These are phyloP conservation scores for Fragaria nilgerrensis DNA, from an alignment of 306 rosid genomes.

Conservation along the genomic window DNA sequence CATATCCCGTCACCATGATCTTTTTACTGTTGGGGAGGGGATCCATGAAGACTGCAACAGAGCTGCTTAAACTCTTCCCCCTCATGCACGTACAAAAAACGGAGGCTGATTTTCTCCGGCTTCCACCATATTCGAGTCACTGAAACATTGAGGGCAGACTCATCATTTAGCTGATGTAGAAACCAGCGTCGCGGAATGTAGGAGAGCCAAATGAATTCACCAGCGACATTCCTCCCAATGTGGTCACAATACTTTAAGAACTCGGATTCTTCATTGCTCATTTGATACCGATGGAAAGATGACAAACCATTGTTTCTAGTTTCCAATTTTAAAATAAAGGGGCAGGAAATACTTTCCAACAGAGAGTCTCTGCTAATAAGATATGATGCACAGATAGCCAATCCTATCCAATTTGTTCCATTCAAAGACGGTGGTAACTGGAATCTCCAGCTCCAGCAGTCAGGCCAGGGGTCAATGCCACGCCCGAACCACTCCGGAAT, in stretches of 20 bases:
- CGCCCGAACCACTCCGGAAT: neutral
- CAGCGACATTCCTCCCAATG: too few species aligned
- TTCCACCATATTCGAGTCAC: too few species aligned
- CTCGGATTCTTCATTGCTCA: neutral
- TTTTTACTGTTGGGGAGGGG: too few species aligned
- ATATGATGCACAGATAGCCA: neutral
- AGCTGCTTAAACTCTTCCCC: too few species aligned
- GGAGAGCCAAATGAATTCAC: too few species aligned
- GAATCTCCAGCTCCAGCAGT: neutral
- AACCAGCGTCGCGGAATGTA: neutral
- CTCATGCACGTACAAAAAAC: too few species aligned
- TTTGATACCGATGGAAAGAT: neutral
- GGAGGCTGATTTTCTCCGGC: too few species aligned
- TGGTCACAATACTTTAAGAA: neutral
- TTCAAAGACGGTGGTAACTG: neutral
- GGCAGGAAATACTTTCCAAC: too few species aligned
- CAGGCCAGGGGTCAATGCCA: neutral
- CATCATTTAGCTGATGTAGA: neutral
- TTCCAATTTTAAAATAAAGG: too few species aligned
- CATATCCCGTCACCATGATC: too few species aligned
- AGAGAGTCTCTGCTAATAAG: too few species aligned
- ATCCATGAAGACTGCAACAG: too few species aligned
- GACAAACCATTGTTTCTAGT: neutral
- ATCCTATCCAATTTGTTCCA: neutral
- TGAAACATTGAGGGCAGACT: neutral